A percentile compares a stretch with the other conserved stretches of the same genome.
phyloP scores from a whole-genome alignment of 805 yeast genomes.

The Priceomyces fermenticarens region DNA sequence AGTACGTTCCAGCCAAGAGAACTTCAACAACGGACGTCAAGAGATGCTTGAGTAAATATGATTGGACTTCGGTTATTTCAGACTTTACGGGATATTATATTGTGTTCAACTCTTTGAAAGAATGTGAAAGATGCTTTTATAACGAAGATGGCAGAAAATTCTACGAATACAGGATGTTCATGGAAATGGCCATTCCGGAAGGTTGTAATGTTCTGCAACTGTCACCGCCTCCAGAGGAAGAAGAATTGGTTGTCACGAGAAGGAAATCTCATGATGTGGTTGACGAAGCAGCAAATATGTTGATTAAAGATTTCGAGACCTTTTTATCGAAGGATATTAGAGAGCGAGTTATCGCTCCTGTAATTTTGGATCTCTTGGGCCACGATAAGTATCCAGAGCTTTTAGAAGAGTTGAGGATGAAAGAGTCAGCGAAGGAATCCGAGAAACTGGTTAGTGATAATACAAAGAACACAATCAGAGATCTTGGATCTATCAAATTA shows the following conservation, averaged over 20 bases:
- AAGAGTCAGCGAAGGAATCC: conserved; percentile 17
- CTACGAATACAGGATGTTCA: conserved; percentile 46
- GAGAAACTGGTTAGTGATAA: conserved; percentile 11
- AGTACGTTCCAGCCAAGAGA: conserved; percentile 45
- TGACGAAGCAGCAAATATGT: conserved; percentile 55
- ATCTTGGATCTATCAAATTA: too few species aligned
- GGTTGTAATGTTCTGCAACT: conserved; percentile 21
- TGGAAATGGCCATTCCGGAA: conserved; percentile 58
- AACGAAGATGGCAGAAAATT: conserved; percentile 58
- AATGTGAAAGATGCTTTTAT: conserved; percentile 58
- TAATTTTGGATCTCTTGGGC: conserved; percentile 57
- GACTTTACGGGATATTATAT: conserved; percentile 68
- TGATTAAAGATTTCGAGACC: conserved; percentile 61
- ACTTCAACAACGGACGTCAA: conserved; percentile 58
- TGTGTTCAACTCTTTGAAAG: conserved; percentile 58
- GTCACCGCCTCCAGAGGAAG: conserved; percentile 1
- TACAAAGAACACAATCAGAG: background rate
- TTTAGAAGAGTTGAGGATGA: conserved; percentile 31
- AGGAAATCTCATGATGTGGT: conserved; percentile 32
- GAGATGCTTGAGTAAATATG: conserved; percentile 53
- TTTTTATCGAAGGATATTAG: conserved; percentile 69
- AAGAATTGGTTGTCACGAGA: conserved; percentile 9
- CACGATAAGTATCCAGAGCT: conserved; percentile 57
- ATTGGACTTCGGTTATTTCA: conserved; percentile 62
- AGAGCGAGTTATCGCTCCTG: conserved; percentile 69